Percentiles rank a stretch among this genome's conserved stretches.
These are phyloP conservation scores for Colletotrichum ledebouriae DNA, from an alignment of 2,329 filamentous ascomycete species.

Conservation along the genomic window DNA sequence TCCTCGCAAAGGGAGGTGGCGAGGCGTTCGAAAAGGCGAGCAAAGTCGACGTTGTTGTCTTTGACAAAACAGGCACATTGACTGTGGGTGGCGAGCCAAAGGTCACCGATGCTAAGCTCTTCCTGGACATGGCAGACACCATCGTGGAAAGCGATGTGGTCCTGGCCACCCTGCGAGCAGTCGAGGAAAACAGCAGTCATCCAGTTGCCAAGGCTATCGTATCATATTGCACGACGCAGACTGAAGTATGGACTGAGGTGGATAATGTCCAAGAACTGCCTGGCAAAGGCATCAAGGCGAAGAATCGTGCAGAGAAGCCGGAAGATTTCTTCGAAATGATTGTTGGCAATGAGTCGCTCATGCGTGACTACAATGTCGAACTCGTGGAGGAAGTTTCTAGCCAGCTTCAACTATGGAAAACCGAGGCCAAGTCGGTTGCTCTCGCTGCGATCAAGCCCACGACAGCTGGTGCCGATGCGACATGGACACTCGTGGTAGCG, in stretches of 20 bases:
- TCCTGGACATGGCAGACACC: conserved; percentile 50
- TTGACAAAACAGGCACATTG: conserved; percentile 90
- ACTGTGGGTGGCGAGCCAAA: conserved; percentile 80
- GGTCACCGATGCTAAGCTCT: conserved; percentile 69
- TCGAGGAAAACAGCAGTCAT: conserved; percentile 81
- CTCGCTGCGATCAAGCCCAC: conserved; percentile 63
- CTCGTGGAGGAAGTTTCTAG: conserved; percentile 53
- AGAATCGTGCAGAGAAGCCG: conserved; percentile 51
- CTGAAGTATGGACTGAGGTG: conserved; percentile 51
- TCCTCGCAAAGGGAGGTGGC: conserved; percentile 86
- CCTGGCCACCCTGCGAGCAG: conserved; percentile 67
- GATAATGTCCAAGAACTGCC: conserved; percentile 73
- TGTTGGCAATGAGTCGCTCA: conserved; percentile 80
- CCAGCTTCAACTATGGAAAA: conserved; percentile 69
- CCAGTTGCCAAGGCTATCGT: conserved; percentile 80
- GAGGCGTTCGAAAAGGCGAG: conserved; percentile 90
- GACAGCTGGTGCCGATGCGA: conserved; percentile 24
- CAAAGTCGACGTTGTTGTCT: conserved; percentile 81
- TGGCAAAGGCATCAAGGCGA: conserved; percentile 77
- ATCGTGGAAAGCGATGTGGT: conserved; percentile 48
- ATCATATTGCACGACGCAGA: conserved; percentile 65
- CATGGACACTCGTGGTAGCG: conserved; percentile 70
- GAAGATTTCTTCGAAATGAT: conserved; percentile 64
- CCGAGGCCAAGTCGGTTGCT: conserved; percentile 73
- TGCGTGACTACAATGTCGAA: conserved; percentile 63